Evolutionary conservation across 2,329 filamentous ascomycete species (phyloP).

Genomic region (Aureobasidium sp.): DNA sequence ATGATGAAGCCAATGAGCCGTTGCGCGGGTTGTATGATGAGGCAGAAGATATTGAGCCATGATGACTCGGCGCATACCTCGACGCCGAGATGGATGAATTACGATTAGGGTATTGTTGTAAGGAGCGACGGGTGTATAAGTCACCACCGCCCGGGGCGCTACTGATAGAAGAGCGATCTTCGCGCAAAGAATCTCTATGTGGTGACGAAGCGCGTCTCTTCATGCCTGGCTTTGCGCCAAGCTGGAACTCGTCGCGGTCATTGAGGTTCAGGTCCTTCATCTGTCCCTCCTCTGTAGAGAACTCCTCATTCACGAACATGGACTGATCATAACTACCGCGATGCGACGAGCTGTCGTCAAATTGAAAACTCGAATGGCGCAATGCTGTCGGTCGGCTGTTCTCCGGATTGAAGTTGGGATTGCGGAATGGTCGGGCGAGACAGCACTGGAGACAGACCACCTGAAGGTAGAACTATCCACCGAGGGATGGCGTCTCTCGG

Average conservation of each 20-base stretch:
- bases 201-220: conserved; percentile 59
- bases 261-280: conserved; percentile 46
- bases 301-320: conserved; percentile 42
- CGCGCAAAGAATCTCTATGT: conserved; percentile 45
- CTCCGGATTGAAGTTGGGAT: conserved; percentile 28
- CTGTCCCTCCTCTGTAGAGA: conserved; percentile 45
- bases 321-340: conserved; percentile 56
- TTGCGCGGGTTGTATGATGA: conserved; percentile 54
- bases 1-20: conserved; percentile 54
- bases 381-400: conserved; percentile 17
- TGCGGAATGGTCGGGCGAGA: conserved; percentile 38
- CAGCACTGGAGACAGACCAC: conserved; percentile 31
- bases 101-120: conserved; percentile 48
- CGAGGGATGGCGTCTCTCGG: conserved; percentile 29
- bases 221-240: conserved; percentile 43
- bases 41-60: conserved; percentile 57
- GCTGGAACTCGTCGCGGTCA: conserved; percentile 40
- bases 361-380: conserved; percentile 32
- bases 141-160: conserved; percentile 37
- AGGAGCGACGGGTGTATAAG: conserved; percentile 45
- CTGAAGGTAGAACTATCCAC: conserved; percentile 32
- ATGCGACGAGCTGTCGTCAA: conserved; percentile 43
- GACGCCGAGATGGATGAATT: conserved; percentile 46
- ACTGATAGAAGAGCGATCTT: conserved; percentile 36
- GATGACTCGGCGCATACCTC: conserved; percentile 44